Evolutionary conservation across 805 yeast species (phyloP), one percentile per base, ranked within the genome.

Genomic region (Lachancea cidri): DNA sequence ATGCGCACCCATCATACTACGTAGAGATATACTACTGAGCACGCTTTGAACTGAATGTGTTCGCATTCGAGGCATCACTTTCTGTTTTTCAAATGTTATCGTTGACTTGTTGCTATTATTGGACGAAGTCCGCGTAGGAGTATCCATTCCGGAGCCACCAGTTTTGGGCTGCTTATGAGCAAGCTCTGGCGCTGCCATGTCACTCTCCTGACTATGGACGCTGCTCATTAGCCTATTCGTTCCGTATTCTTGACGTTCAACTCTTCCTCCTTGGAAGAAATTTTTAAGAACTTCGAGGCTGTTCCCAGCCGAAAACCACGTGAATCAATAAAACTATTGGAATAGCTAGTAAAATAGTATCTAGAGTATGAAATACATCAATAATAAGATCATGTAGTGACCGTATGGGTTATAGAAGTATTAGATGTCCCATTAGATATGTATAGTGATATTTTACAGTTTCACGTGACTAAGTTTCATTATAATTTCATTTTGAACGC

Each of bases 1-100:
- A 81, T 49, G 80, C 53, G 74, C 83, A 50, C 71, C 76, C 50
- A 58, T 73, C 41, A 82, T 77, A 66, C 86, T 85, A 68, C 54
- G 64, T 68, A 57, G 76, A 69, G 64, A 88, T 72, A 73, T 86
- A 77, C 66, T 87, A 14, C 71, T 66, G 30, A 69, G 50, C 7
- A 68, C 71, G 30, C 70, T 64, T 47, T 67, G 73, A 0, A 64
- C 67, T 1, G 68, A 63, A 33, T 65, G 68, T 1, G 68, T 57
- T 43, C 72, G 53, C 37, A 60, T 57, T 40, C 66, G 58, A 3
- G 71, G 67, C 3, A 85, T 72, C 72, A 95, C 91, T 60, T 78
- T 51, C 76, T 58, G 60, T 35, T 81, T 70, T 71, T 77, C 60
- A 60, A 79, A 57, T 64, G 74, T 62, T 13, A 55, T 47, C 16